Conservation (phyloP, 805 yeast species). For the Starmerella riodocensis region DNA sequence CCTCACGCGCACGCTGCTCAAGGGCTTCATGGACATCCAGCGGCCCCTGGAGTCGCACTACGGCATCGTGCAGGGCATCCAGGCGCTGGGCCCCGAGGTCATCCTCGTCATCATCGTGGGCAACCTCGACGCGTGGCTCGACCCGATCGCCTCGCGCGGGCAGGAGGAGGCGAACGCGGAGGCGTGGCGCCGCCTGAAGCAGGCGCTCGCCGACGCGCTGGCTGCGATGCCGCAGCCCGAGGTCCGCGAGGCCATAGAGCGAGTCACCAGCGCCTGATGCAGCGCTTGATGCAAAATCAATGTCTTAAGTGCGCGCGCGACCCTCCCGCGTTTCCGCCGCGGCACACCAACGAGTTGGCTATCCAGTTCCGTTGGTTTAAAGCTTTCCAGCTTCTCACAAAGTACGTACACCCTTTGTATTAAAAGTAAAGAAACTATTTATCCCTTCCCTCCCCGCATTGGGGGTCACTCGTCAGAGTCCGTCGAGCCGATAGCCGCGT, state of each 20-base stretch:
- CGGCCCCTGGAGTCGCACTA: slow-evolving; percentile 81
- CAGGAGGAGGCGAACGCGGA: slow-evolving; percentile 17
- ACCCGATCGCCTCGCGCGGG: slow-evolving; percentile 38
- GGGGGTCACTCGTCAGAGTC: slow-evolving; percentile 16
- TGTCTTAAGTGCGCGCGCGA: too few species aligned
- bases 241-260: slow-evolving; percentile 10
- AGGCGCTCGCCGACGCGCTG: slow-evolving; percentile 19
- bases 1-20: slow-evolving; percentile 78
- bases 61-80: slow-evolving; percentile 79
- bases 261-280: slow-evolving; percentile 1
- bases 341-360: too few species aligned
- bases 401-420: too few species aligned
- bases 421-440: neutral
- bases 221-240: slow-evolving; percentile 10
- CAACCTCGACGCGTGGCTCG: slow-evolving; percentile 65
- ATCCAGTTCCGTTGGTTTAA: too few species aligned
- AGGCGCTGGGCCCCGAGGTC: slow-evolving; percentile 76
- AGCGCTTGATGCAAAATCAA: too few species aligned
- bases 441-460: neutral
- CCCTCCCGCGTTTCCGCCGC: too few species aligned
- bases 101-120: slow-evolving; percentile 73
- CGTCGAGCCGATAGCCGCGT: slow-evolving; percentile 18
- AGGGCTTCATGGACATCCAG: slow-evolving; percentile 77
- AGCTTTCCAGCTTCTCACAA: too few species aligned
- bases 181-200: slow-evolving; percentile 18